A percentile compares a stretch with the other conserved stretches of the same genome.
Evolutionary conservation across 345 rosid genomes (phyloP).

Genomic region (Tarenaya hassleriana): DNA sequence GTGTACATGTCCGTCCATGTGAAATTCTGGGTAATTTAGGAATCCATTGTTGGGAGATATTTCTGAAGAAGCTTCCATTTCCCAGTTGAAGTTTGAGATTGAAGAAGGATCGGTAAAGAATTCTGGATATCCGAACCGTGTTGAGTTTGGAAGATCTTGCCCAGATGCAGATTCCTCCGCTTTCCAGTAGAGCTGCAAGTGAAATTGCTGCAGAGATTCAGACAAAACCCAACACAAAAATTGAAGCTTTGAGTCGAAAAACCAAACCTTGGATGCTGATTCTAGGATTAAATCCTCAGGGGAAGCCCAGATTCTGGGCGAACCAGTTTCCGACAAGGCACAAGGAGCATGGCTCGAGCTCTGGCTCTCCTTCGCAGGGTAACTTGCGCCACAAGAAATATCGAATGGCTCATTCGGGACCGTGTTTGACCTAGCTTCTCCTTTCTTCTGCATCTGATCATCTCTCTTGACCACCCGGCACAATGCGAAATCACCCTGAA

Average conservation of each 20-base stretch:
- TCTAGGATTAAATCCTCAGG: conserved; percentile 61
- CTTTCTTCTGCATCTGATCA: conserved; percentile 40
- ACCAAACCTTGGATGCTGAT: conserved; percentile 61
- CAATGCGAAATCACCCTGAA: conserved; percentile 72
- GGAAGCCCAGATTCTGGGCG: conserved; percentile 39
- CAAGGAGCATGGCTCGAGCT: conserved; percentile 38
- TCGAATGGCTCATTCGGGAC: conserved; percentile 37
- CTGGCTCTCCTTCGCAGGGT: conserved; percentile 28
- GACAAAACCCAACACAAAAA: conserved; percentile 1
- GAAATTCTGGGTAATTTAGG: conserved; percentile 17
- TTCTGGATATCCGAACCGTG: conserved; percentile 35
- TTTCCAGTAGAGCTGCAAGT: conserved; percentile 47
- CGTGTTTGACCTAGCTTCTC: conserved; percentile 32
- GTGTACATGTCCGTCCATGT: conserved; percentile 19
- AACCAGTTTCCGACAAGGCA: conserved; percentile 24
- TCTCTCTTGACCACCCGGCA: conserved; percentile 70
- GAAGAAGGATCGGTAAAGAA: conserved; percentile 45
- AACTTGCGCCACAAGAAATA: conserved; percentile 40
- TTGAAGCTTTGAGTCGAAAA: conserved; percentile 9
- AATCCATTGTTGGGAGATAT: conserved; percentile 14
- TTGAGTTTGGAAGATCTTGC: conserved; percentile 33
- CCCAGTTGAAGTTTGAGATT: conserved; percentile 52
- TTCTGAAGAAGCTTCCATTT: conserved; percentile 36
- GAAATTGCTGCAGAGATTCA: neutral
- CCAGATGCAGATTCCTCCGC: conserved; percentile 30